Percentiles rank a stretch among this genome's conserved stretches.
Conservation (phyloP, 805 yeast species). For the Vanderwaltozyma polyspora region DNA sequence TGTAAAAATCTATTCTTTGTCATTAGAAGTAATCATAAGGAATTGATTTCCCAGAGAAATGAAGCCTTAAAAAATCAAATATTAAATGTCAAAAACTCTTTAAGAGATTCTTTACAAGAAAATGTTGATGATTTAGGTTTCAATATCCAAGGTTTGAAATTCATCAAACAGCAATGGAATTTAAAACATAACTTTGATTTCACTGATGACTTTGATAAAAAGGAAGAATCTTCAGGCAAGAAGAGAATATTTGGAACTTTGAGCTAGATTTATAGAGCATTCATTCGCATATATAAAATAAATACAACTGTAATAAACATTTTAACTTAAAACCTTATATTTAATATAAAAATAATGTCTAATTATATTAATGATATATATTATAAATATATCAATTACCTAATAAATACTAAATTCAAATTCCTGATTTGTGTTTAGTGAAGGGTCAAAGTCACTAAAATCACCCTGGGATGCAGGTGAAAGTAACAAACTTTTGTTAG, state of each 20-base stretch:
- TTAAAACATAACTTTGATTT: slow-evolving; percentile 62
- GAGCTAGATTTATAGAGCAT: slow-evolving; percentile 5
- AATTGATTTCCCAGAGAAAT: slow-evolving; percentile 61
- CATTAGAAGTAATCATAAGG: slow-evolving; percentile 63
- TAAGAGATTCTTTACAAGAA: slow-evolving; percentile 44
- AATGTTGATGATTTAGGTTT: slow-evolving; percentile 60
- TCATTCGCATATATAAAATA: too few relatives aligned
- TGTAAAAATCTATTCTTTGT: slow-evolving; percentile 70
- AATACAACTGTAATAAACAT: neutral
- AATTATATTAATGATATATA: too few relatives aligned
- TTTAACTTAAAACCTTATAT: too few relatives aligned
- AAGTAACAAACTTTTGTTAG: neutral
- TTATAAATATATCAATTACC: too few relatives aligned
- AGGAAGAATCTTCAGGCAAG: slow-evolving; percentile 43
- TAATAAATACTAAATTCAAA: slow-evolving; percentile 1
- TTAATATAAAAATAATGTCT: too few relatives aligned
- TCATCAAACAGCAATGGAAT: slow-evolving; percentile 68
- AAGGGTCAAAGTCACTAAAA: slow-evolving; percentile 36
- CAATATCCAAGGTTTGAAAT: slow-evolving; percentile 74
- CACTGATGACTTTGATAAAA: slow-evolving; percentile 54
- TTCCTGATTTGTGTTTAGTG: slow-evolving; percentile 42
- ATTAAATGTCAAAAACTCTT: slow-evolving; percentile 46
- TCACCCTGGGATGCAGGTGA: neutral
- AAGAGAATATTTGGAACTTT: slow-evolving; percentile 67
- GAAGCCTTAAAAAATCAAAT: slow-evolving; percentile 53